These are phyloP conservation scores for Arthrobotrys sinensis DNA, from an alignment of 2,329 filamentous ascomycete genomes.

Conservation along the genomic window DNA sequence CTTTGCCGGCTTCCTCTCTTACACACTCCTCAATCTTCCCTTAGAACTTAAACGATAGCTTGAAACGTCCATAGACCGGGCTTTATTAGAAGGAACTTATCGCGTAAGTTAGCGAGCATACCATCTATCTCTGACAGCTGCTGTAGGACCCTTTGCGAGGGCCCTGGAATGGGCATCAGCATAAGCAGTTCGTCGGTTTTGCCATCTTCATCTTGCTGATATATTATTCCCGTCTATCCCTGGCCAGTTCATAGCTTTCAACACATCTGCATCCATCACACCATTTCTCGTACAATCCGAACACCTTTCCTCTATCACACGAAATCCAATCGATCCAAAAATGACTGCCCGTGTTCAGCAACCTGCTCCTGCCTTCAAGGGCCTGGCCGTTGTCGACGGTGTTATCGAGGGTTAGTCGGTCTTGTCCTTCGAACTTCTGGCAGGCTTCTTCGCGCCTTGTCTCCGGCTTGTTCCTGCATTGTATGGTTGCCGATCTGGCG, in stretches of 20 bases:
- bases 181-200: not conserved
- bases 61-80: constrained; percentile 26
- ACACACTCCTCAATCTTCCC: constrained; percentile 10
- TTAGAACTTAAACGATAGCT: constrained; percentile 3
- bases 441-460: constrained; percentile 19
- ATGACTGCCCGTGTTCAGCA: constrained; percentile 68
- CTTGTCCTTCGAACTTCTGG: constrained; percentile 17
- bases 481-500: constrained; percentile 39
- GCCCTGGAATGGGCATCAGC: not conserved
- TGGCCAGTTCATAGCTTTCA: constrained; percentile 34
- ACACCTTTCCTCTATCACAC: constrained; percentile 12
- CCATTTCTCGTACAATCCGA: constrained; percentile 53
- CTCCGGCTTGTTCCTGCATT: constrained; percentile 56
- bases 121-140: constrained; percentile 43
- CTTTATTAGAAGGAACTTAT: constrained; percentile 14
- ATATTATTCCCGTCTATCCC: constrained; percentile 6
- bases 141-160: constrained; percentile 8
- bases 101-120: constrained; percentile 37
- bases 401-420: constrained; percentile 70
- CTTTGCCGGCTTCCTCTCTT: constrained; percentile 24
- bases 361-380: constrained; percentile 71
- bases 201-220: constrained; percentile 31
- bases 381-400: constrained; percentile 71
- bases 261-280: constrained; percentile 59
- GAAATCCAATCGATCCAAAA: constrained; percentile 38